Conservation (phyloP, 106 monocot species). For the Dendrobium officinale region DNA sequence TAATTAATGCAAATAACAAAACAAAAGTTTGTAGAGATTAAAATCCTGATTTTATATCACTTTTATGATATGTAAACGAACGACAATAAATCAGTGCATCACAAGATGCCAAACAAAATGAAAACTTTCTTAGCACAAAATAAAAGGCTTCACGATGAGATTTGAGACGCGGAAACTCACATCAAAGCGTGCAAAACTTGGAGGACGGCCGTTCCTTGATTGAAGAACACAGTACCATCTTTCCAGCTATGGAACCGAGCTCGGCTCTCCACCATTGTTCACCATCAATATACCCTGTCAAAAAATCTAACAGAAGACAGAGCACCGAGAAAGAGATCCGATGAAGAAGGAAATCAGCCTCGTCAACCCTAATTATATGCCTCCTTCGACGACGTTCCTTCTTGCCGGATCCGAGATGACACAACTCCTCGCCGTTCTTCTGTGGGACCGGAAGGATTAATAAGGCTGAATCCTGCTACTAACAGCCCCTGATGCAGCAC, state of each 20-base stretch:
- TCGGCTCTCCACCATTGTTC: slow-evolving; percentile 29
- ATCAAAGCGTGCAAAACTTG: slow-evolving; percentile 35
- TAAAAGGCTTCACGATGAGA: not conserved
- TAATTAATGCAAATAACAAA: not conserved
- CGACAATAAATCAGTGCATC: not conserved
- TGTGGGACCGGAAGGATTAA: too few relatives aligned
- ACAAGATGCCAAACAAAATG: not conserved
- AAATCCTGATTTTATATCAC: not conserved
- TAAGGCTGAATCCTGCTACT: too few relatives aligned
- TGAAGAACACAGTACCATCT: slow-evolving; percentile 52
- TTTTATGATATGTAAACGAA: not conserved
- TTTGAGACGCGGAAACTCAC: slow-evolving; percentile 23
- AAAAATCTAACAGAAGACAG: not conserved
- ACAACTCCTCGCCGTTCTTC: too few relatives aligned
- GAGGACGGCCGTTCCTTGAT: slow-evolving; percentile 37
- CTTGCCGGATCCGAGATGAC: too few relatives aligned
- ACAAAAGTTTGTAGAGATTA: not conserved
- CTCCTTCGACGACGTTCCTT: too few relatives aligned
- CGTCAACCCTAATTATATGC: not conserved
- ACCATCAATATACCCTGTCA: slow-evolving; percentile 19
- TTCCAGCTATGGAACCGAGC: slow-evolving; percentile 39
- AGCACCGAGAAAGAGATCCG: not conserved
- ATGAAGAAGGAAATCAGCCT: not conserved
- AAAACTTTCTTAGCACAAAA: not conserved
- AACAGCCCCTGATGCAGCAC: not conserved